These are phyloP conservation scores for Echites panduratus DNA, from an alignment of 257 asterid species.

Conservation along the genomic window DNA sequence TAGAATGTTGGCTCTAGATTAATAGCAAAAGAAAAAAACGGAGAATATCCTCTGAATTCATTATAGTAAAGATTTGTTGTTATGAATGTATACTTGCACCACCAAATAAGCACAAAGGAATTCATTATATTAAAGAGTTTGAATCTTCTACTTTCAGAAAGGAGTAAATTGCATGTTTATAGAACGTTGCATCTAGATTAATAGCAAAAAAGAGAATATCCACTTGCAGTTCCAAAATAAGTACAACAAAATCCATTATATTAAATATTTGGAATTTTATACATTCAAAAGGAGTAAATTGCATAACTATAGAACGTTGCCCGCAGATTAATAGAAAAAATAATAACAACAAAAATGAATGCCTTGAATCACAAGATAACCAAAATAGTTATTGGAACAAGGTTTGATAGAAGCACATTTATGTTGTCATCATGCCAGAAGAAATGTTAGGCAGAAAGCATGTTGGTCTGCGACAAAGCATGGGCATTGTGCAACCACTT, in stretches of 20 bases:
- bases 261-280: not conserved
- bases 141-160: too few relatives aligned
- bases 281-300: not conserved
- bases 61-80: too few relatives aligned
- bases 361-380: not conserved
- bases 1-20: too few relatives aligned
- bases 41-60: too few relatives aligned
- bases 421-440: not conserved
- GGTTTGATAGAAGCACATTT: not conserved
- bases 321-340: not conserved
- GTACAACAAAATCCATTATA: not conserved
- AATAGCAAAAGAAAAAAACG: too few relatives aligned
- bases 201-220: not conserved
- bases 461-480: not conserved
- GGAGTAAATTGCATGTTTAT: too few relatives aligned
- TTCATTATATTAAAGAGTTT: not conserved
- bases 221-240: not conserved
- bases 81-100: too few relatives aligned
- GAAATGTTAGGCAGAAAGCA: not conserved
- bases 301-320: not conserved
- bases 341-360: not conserved
- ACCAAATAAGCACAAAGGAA: not conserved
- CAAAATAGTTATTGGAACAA: not conserved
- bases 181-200: too few relatives aligned
- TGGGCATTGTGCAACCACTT: not conserved